Evolutionary conservation across 2,329 filamentous ascomycete species (phyloP).

Genomic region (Fusarium anthophilum): DNA sequence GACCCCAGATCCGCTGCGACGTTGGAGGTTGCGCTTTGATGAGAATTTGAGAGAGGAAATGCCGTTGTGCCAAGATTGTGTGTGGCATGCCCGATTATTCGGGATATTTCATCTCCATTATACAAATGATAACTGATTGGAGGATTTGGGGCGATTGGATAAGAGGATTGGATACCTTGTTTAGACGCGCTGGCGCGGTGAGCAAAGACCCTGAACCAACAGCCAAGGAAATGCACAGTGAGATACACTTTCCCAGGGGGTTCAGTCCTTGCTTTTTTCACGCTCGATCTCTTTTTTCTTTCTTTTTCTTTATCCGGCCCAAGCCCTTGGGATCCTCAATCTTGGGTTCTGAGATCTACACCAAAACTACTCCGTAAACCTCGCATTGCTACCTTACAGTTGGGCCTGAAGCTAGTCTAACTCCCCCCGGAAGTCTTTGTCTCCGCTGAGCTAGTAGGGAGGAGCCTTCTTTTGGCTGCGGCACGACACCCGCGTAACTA

Average conservation of each 20-base stretch:
- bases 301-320: neutral
- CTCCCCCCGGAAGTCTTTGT: neutral
- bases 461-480: neutral
- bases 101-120: neutral
- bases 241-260: too few relatives aligned
- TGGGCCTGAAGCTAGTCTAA: neutral
- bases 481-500: neutral
- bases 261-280: neutral
- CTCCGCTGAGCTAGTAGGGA: neutral
- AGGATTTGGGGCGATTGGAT: neutral
- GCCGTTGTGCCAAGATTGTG: neutral
- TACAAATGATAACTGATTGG: neutral
- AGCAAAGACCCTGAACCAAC: neutral
- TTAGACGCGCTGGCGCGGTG: neutral
- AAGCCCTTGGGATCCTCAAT: neutral
- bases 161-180: neutral
- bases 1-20: constrained; percentile 10
- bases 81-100: neutral
- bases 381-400: constrained; percentile 1
- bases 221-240: neutral
- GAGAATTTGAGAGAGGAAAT: neutral
- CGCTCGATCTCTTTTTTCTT: neutral
- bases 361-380: neutral
- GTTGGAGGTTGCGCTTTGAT: neutral
- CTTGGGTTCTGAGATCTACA: neutral